Conservation (phyloP, 768 basidiomycete genomes). For the Lactifluus volemus region DNA sequence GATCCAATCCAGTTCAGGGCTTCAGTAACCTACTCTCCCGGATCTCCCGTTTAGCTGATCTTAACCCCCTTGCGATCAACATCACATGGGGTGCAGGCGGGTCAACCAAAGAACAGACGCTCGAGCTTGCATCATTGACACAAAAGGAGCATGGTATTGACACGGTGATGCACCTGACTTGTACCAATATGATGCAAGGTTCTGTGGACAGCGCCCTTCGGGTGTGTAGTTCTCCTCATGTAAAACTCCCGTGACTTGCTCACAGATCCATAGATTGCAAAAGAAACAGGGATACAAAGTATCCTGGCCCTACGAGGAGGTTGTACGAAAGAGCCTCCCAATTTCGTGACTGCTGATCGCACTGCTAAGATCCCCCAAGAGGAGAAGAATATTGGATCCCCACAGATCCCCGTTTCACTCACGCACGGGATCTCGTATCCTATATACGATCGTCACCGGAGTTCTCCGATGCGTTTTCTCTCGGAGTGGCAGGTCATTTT, state of each 20-base stretch:
- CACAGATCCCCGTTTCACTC: constrained; percentile 72
- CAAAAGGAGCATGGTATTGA: constrained; percentile 71
- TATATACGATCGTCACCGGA: constrained; percentile 77
- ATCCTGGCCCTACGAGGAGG: constrained; percentile 91
- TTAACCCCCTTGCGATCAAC: constrained; percentile 79
- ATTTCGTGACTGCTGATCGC: not conserved
- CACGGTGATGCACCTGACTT: constrained; percentile 90
- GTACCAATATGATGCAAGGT: constrained; percentile 91
- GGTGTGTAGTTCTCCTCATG: constrained; percentile 37
- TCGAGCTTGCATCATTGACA: constrained; percentile 76
- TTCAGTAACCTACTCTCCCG: constrained; percentile 87
- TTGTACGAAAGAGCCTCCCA: constrained; percentile 26
- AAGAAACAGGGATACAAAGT: constrained; percentile 75
- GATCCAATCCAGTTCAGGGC: constrained; percentile 42
- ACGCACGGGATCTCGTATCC: constrained; percentile 81
- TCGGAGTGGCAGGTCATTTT: constrained; percentile 82
- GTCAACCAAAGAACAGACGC: constrained; percentile 74
- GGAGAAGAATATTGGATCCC: constrained; percentile 92
- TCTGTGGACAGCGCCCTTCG: constrained; percentile 79
- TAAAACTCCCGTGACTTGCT: not conserved
- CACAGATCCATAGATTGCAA: constrained; percentile 48
- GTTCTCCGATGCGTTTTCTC: constrained; percentile 78
- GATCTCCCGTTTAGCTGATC: constrained; percentile 67
- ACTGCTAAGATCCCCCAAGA: constrained; percentile 70
- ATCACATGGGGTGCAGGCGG: constrained; percentile 99